Evolutionary conservation across 164 flowering plant species (phyloP).

Genomic region (Piper betle): DNA sequence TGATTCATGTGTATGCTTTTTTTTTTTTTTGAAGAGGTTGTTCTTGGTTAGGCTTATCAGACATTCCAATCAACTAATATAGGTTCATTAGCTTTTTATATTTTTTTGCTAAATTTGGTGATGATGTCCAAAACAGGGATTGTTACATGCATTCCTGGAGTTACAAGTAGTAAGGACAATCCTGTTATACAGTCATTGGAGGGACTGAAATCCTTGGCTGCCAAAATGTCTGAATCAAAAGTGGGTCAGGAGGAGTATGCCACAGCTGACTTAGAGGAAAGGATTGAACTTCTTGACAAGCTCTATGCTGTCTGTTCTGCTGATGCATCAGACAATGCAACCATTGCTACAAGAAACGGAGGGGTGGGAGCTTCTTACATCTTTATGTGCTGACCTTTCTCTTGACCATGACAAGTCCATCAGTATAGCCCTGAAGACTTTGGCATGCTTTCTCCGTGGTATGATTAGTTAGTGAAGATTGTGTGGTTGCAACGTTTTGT

Average conservation of each 20-base stretch:
- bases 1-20: too few species aligned
- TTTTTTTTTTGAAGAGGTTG: too few species aligned
- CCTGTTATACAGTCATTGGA: constrained; percentile 59
- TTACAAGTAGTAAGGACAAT: constrained; percentile 34
- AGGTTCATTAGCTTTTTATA: not conserved
- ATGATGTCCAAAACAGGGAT: constrained; percentile 32
- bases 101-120: not conserved
- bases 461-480: constrained; percentile 3
- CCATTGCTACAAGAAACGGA: constrained; percentile 62
- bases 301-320: constrained; percentile 33
- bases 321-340: constrained; percentile 46
- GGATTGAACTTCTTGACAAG: constrained; percentile 31
- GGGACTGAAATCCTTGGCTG: constrained; percentile 29
- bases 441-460: constrained; percentile 62
- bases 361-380: constrained; percentile 55
- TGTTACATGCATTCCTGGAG: constrained; percentile 62
- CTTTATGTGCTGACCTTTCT: constrained; percentile 40
- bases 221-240: constrained; percentile 1
- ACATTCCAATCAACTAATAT: too few species aligned
- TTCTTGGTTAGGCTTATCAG: too few species aligned
- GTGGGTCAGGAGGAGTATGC: not conserved
- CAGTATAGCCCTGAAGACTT: constrained; percentile 34
- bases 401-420: constrained; percentile 15
- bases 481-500: not conserved
- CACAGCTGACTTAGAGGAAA: constrained; percentile 16